phyloP scores from a whole-genome alignment of 352 stramenopile genomes.

The Pythium rhizo-oryzae region DNA sequence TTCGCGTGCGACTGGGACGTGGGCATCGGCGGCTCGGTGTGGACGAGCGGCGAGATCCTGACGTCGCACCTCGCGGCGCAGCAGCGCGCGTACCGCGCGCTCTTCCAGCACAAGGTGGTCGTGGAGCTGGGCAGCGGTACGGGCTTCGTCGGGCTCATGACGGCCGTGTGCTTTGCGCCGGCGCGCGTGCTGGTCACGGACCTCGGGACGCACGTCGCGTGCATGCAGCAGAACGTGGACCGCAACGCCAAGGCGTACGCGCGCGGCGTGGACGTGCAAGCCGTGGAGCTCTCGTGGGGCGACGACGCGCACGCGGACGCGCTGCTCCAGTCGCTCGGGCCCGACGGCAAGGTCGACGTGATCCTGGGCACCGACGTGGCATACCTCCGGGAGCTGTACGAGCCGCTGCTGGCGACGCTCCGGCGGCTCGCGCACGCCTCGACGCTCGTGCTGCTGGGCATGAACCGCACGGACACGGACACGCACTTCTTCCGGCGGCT shows the following conservation, averaged over 20 bases:
- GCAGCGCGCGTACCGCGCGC: conserved; percentile 41
- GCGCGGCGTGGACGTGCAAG: conserved; percentile 46
- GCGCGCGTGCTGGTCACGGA: conserved; percentile 68
- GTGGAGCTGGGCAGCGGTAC: conserved; percentile 82
- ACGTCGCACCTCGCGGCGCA: conserved; percentile 62
- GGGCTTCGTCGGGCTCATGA: conserved; percentile 72
- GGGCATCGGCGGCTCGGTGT: conserved; percentile 82
- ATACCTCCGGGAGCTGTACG: conserved; percentile 79
- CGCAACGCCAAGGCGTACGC: conserved; percentile 41
- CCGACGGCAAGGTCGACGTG: conserved; percentile 48
- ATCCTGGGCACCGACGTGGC: conserved; percentile 85
- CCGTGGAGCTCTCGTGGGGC: conserved; percentile 66
- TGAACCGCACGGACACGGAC: conserved; percentile 73
- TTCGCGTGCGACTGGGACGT: conserved; percentile 83
- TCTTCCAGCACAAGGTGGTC: conserved; percentile 65
- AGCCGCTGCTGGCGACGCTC: conserved; percentile 70
- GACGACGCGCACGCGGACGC: conserved; percentile 41
- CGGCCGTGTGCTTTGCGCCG: conserved; percentile 62
- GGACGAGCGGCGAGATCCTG: conserved; percentile 81
- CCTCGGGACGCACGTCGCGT: conserved; percentile 55
- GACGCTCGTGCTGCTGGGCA: conserved; percentile 67
- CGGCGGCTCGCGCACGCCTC: conserved; percentile 36
- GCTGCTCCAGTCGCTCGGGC: conserved; percentile 42
- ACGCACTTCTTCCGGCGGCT: conserved; percentile 72
- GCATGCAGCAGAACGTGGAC: conserved; percentile 61